Evolutionary conservation across 257 asterid species (phyloP).

Genomic region (Scutellaria barbata): DNA sequence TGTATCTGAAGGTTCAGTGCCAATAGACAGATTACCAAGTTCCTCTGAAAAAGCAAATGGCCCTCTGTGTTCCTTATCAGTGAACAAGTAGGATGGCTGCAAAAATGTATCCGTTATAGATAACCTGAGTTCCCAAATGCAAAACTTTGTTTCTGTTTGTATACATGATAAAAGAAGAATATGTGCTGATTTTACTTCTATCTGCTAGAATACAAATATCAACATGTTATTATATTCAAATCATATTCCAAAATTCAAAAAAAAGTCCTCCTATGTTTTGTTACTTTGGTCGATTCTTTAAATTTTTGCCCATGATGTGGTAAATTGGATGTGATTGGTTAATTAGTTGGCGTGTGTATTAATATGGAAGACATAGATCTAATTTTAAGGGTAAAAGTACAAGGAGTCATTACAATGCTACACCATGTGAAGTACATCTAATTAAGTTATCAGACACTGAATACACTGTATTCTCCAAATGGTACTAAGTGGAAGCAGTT

Average conservation of each 20-base stretch:
- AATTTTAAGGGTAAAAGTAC: too few species aligned
- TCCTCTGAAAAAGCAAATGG: conserved; percentile 96
- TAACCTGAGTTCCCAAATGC: conserved; percentile 22
- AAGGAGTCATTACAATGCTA: too few species aligned
- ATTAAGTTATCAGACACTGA: conserved; percentile 6
- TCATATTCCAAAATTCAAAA: too few species aligned
- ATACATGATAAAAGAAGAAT: conserved; percentile 11
- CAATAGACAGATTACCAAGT: conserved; percentile 67
- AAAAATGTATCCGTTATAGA: conserved; percentile 35
- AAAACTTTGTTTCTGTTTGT: neutral
- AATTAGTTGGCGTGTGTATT: too few species aligned
- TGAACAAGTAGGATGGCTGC: conserved; percentile 99
- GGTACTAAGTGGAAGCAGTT: conserved; percentile 15
- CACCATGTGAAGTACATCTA: too few species aligned
- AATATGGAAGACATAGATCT: too few species aligned
- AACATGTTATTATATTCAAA: neutral
- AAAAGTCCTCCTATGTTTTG: too few species aligned
- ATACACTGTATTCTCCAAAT: conserved; percentile 19
- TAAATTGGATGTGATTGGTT: too few species aligned
- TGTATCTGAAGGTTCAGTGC: conserved; percentile 61
- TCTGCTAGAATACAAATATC: neutral
- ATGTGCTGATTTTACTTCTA: neutral
- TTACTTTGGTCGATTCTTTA: too few species aligned
- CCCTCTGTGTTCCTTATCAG: conserved; percentile 96
- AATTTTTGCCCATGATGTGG: too few species aligned